Percentiles rank a stretch among this genome's conserved stretches.
These are phyloP conservation scores for Trichocomaceae sp. DNA, from an alignment of 2,329 filamentous ascomycete genomes.

Conservation along the genomic window DNA sequence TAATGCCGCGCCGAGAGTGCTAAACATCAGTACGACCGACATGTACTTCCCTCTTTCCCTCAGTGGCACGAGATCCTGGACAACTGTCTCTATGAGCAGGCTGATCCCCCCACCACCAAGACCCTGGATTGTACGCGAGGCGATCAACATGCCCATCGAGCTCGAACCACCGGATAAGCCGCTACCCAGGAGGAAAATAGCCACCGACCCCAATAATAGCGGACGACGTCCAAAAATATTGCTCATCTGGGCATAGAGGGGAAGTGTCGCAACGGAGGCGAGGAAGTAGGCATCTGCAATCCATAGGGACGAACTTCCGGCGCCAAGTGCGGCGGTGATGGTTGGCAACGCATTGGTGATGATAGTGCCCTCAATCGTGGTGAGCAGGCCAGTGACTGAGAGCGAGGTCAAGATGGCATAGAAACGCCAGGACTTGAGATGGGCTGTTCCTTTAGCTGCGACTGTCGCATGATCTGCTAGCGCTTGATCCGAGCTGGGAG, in stretches of 20 bases:
- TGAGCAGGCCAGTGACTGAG: constrained; percentile 23
- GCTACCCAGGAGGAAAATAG: neutral
- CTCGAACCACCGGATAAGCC: neutral
- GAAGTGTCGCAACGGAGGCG: neutral
- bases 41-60: constrained; percentile 42
- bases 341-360: constrained; percentile 37
- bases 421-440: neutral
- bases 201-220: neutral
- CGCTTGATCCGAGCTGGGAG: neutral
- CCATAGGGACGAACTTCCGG: neutral
- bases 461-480: neutral
- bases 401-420: constrained; percentile 13
- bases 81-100: constrained; percentile 43
- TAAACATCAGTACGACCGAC: constrained; percentile 32
- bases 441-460: neutral
- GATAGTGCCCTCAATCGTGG: constrained; percentile 33
- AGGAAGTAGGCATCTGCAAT: neutral
- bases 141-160: constrained; percentile 37
- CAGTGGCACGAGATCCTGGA: constrained; percentile 47
- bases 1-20: constrained; percentile 39
- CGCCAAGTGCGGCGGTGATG: constrained; percentile 13
- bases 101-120: constrained; percentile 41
- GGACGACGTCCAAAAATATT: neutral
- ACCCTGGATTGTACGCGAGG: constrained; percentile 49
- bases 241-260: neutral